These are phyloP conservation scores for Leptomonas seymouri DNA, from an alignment of 208 protist genomes.

Conservation along the genomic window DNA sequence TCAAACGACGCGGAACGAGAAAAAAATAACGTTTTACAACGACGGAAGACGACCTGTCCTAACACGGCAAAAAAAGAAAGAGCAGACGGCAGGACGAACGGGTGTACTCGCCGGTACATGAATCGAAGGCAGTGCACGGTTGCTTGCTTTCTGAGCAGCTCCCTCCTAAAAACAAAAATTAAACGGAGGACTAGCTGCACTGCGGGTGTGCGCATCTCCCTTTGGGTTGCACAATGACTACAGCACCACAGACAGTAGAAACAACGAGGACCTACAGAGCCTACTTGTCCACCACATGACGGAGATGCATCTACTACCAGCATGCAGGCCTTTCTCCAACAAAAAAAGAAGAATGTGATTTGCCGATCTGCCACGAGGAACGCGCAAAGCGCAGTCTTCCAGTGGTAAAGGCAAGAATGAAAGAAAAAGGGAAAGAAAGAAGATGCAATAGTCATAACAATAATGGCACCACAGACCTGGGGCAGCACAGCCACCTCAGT, in stretches of 20 bases:
- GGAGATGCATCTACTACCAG: neutral
- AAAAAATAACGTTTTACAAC: too few relatives aligned
- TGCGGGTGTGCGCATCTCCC: too few relatives aligned
- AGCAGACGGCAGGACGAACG: too few relatives aligned
- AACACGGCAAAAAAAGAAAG: too few relatives aligned
- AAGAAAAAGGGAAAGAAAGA: neutral
- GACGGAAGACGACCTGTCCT: too few relatives aligned
- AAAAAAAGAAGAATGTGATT: neutral
- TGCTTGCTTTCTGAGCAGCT: too few relatives aligned
- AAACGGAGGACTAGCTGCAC: neutral
- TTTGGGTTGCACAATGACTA: neutral
- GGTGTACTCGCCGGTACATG: too few relatives aligned
- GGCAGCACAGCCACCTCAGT: neutral
- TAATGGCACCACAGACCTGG: neutral
- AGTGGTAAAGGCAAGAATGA: neutral
- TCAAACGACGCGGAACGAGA: too few relatives aligned
- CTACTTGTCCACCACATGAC: neutral
- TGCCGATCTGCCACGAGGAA: neutral
- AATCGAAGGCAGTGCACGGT: too few relatives aligned
- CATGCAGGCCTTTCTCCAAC: neutral
- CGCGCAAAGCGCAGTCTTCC: neutral
- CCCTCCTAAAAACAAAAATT: neutral
- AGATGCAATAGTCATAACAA: too few relatives aligned
- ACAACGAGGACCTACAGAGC: neutral
- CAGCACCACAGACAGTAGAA: neutral